Evolutionary conservation across 225 moss, liverwort and hornwort genomes (phyloP).

Genomic region (Neckera pumila): DNA sequence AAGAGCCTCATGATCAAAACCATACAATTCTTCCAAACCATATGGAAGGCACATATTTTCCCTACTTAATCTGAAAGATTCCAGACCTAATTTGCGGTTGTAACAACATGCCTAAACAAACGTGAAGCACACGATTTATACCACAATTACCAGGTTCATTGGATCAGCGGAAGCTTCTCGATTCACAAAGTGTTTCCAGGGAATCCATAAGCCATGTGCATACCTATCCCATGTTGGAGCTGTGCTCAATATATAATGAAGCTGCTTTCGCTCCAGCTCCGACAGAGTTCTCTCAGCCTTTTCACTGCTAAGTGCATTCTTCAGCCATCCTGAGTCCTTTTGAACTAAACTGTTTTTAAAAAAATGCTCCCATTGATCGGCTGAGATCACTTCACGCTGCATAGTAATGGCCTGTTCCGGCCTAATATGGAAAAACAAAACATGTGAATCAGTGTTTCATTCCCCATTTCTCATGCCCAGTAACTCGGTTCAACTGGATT

Average conservation of each 20-base stretch:
- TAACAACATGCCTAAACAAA: background rate
- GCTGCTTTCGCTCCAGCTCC: constrained; percentile 47
- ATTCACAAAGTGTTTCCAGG: background rate
- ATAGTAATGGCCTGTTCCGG: constrained; percentile 68
- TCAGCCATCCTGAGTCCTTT: constrained; percentile 51
- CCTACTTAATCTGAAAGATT: background rate
- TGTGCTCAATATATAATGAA: constrained; percentile 54
- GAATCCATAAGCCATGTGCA: background rate
- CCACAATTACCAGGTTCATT: background rate
- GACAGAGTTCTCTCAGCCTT: constrained; percentile 30
- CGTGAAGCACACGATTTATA: background rate
- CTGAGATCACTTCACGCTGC: constrained; percentile 49
- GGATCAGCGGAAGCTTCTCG: background rate
- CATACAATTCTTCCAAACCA: background rate
- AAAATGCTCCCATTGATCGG: constrained; percentile 47
- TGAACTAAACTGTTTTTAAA: constrained; percentile 24
- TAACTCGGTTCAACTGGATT: background rate
- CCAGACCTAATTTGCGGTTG: background rate
- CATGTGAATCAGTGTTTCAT: background rate
- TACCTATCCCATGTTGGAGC: constrained; percentile 71
- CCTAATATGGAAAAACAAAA: constrained; percentile 5
- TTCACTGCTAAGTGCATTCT: constrained; percentile 21
- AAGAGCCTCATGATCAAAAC: background rate
- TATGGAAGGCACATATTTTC: background rate
- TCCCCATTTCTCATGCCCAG: background rate